A percentile compares a stretch with the other conserved stretches of the same genome.
Conservation (phyloP, 139 green algal species). For the Chlorella sp. region DNA sequence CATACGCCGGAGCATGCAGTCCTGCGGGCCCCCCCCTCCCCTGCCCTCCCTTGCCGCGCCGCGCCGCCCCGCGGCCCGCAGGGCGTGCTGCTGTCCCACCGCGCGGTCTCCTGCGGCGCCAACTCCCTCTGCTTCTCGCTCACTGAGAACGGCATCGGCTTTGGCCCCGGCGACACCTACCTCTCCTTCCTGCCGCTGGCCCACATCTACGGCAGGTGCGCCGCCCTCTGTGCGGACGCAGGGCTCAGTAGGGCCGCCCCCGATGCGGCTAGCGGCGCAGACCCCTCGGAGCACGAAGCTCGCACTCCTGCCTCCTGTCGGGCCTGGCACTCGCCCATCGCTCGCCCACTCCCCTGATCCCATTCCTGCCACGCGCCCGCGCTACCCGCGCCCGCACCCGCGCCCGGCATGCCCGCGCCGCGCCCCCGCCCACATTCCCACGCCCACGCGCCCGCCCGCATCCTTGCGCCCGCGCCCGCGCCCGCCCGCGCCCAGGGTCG, state of each 20-base stretch:
- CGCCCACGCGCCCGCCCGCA: no score
- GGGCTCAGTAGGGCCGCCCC: no score
- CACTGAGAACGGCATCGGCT: background rate
- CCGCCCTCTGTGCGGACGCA: no score
- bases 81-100: slow-evolving; percentile 62
- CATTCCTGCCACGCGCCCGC: background rate
- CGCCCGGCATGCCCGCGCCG: background rate
- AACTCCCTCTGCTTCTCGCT: background rate
- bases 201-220: slow-evolving; percentile 69
- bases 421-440: no score
- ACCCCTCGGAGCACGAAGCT: no score
- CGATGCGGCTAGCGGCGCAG: no score
- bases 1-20: no score
- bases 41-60: no score
- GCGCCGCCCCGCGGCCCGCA: background rate
- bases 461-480: background rate
- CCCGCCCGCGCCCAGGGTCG: slow-evolving; percentile 11
- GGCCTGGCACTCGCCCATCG: no score
- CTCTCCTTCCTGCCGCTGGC: slow-evolving; percentile 73
- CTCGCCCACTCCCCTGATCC: background rate
- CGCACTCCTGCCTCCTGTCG: no score
- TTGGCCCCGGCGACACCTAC: slow-evolving; percentile 15
- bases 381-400: background rate
- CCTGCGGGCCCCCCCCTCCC: no score
- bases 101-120: slow-evolving; percentile 38